phyloP scores from a whole-genome alignment of 306 rosid species.

The Astragalus glycyphyllos region DNA sequence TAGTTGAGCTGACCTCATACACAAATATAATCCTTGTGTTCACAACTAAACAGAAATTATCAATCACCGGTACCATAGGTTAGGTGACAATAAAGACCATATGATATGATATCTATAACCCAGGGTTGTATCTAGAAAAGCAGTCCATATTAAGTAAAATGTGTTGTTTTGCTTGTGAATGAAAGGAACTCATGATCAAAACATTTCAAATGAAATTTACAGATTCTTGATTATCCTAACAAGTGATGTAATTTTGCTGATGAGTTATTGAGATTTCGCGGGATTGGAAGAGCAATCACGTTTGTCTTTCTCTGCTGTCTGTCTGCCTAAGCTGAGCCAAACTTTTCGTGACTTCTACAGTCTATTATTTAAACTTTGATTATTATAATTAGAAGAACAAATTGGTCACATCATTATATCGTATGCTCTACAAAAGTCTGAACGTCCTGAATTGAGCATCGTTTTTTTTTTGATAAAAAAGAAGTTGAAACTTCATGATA shows the following conservation, averaged over 20 bases:
- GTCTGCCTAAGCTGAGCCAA: constrained; percentile 8
- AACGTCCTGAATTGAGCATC: constrained; percentile 31
- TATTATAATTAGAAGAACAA: constrained; percentile 35
- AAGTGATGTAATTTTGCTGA: too few species aligned
- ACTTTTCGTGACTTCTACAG: constrained; percentile 41
- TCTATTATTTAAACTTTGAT: constrained; percentile 16
- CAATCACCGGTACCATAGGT: constrained; percentile 29
- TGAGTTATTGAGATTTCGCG: too few species aligned
- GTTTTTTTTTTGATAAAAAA: not conserved
- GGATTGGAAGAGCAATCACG: constrained; percentile 26
- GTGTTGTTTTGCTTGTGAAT: constrained; percentile 6
- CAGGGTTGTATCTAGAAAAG: constrained; percentile 38
- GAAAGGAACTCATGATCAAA: not conserved
- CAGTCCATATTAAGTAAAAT: not conserved
- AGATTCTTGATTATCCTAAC: constrained; percentile 3
- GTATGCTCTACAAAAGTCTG: constrained; percentile 28
- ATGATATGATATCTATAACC: constrained; percentile 12
- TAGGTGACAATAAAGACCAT: constrained; percentile 46
- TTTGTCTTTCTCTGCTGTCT: constrained; percentile 5
- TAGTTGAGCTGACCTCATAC: constrained; percentile 45
- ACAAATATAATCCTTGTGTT: constrained; percentile 36
- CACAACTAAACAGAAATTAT: constrained; percentile 33
- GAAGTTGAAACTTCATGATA: not conserved
- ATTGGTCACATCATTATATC: constrained; percentile 39
- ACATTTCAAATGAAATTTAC: constrained; percentile 13